Evolutionary conservation across 257 asterid species (phyloP), one percentile per base, ranked within the genome.

Genomic region (Capsicum rhomboideum): DNA sequence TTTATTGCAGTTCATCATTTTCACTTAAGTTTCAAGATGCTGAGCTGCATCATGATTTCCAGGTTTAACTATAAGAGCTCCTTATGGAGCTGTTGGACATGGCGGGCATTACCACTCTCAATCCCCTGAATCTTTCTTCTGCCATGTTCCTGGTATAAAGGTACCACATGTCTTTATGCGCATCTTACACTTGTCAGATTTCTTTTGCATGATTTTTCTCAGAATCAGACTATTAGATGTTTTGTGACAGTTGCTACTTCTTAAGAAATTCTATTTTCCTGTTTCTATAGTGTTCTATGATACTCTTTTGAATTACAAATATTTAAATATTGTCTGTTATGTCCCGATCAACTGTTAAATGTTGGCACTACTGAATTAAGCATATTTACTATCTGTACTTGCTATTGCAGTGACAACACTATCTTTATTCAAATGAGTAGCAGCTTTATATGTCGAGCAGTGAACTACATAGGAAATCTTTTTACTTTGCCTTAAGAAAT

Each of bases 21-120:
- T 54, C 9, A 31, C 16, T 34, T 17, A 29, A 18, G 18, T 84
- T 26, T 64, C n/a, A 64, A 82, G 61, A 26, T 82, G 26, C 59
- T 26, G 29, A 81, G 53, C 67, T 44, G 77, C 29, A 50, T 49
- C 53, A 77, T 58, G n/a, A 52, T 85, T 84, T 83, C 58, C 88
- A 97, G 99, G 99, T 69, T 92, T 97, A 84, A 97, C 98, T 68
- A 92, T 97, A 84, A 91, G 99, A 90, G 92, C 99, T 79, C 98
- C 99, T 77, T 97, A 97, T 89, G 99, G 99, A 87, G 99, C 99
- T 80, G 99, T 97, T 29, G 99, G 99, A 58, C 99, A 97, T 56
- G 99, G 99, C 16, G 99, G 98, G 80, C 99, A 97, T 87, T 97
- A 97, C 92, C 99, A 97, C 87, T 97, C 99, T 20, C 99, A 95